A percentile compares a stretch with the other conserved stretches of the same genome.
phyloP scores from a whole-genome alignment of 2,329 filamentous ascomycete genomes.

The Aspergillus sclerotialis region DNA sequence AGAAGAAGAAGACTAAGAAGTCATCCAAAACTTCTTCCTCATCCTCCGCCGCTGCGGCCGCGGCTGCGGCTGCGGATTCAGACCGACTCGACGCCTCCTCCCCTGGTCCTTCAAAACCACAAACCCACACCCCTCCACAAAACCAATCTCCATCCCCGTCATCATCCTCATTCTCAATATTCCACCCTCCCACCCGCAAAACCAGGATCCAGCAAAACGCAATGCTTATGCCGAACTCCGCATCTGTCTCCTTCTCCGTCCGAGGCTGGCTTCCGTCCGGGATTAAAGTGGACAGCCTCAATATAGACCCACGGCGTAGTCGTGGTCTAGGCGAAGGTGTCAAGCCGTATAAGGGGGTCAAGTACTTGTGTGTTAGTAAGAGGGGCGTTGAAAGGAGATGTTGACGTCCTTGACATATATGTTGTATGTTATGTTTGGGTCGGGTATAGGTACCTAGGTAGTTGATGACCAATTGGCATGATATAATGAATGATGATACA shows the following conservation, averaged over 20 bases:
- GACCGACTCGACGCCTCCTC: constrained; percentile 7
- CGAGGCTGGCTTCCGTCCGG: constrained; percentile 60
- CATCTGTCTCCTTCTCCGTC: constrained; percentile 58
- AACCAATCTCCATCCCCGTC: constrained; percentile 10
- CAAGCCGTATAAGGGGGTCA: constrained; percentile 96
- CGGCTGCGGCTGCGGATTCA: constrained; percentile 10
- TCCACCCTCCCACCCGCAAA: constrained; percentile 22
- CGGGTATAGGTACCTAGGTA: neutral
- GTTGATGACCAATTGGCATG: constrained; percentile 3
- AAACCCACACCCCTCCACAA: constrained; percentile 6
- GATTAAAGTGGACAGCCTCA: constrained; percentile 55
- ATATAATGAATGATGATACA: constrained; percentile 1
- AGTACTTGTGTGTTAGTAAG: constrained; percentile 74
- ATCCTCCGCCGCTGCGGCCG: constrained; percentile 8
- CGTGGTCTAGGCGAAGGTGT: constrained; percentile 78
- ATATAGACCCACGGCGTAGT: constrained; percentile 68
- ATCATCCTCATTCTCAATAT: constrained; percentile 6
- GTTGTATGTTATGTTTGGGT: neutral
- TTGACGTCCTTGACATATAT: constrained; percentile 10
- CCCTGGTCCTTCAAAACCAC: constrained; percentile 9
- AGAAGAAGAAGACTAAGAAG: constrained; percentile 31
- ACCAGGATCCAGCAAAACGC: constrained; percentile 57
- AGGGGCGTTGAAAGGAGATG: constrained; percentile 45
- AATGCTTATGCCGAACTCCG: constrained; percentile 72
- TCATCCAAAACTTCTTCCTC: constrained; percentile 19